These are phyloP conservation scores for Beta lomatogona DNA, from an alignment of 179 eudicot species.

Conservation along the genomic window DNA sequence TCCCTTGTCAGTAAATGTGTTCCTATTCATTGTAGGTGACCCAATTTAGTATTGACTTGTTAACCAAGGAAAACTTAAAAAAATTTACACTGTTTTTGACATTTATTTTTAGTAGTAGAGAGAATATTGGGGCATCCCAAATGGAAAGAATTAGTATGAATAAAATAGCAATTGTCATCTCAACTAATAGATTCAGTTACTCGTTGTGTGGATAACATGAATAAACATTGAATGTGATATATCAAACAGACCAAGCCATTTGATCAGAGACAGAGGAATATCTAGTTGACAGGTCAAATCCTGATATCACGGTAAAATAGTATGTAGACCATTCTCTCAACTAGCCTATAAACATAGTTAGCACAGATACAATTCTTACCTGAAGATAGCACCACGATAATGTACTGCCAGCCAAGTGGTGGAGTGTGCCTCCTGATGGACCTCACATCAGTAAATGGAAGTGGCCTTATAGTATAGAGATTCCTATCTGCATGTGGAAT, in stretches of 20 bases:
- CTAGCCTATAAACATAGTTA: background rate
- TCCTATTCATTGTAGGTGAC: background rate
- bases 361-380: slow-evolving; percentile 43
- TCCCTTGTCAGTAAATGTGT: background rate
- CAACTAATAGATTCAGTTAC: background rate
- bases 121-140: background rate
- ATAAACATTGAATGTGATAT: background rate
- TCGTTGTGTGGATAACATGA: background rate
- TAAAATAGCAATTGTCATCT: background rate
- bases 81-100: background rate
- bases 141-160: background rate
- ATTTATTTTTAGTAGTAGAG: too few relatives aligned
- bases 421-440: slow-evolving; percentile 91
- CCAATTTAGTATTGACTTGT: background rate
- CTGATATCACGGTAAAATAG: background rate
- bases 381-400: slow-evolving; percentile 79
- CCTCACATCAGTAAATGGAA: slow-evolving; percentile 79
- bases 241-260: background rate
- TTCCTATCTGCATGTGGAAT: slow-evolving; percentile 72
- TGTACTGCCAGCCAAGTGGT: slow-evolving; percentile 90
- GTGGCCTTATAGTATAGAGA: slow-evolving; percentile 82
- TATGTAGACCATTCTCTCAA: background rate
- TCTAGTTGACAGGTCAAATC: background rate
- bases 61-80: background rate
- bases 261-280: background rate